These are phyloP conservation scores for Aureobasidium sp. DNA, from an alignment of 2,329 filamentous ascomycete genomes.

Conservation along the genomic window DNA sequence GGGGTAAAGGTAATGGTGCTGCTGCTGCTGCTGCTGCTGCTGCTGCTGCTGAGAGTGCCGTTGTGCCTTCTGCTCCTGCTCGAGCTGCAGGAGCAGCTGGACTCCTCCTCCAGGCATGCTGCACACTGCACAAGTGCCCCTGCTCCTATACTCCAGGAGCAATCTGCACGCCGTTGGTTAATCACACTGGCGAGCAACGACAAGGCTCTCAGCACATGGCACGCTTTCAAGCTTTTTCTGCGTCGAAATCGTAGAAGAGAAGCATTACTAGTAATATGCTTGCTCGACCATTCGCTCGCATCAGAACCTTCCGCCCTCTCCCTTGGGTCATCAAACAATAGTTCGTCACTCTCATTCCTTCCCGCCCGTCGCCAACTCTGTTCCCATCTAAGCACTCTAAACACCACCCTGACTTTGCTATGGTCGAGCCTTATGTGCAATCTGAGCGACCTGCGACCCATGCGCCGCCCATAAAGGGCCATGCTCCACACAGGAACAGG, in stretches of 20 bases:
- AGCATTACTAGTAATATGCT: neutral
- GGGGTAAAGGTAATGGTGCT: neutral
- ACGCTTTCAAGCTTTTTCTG: neutral
- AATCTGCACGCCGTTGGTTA: neutral
- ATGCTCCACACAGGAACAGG: slow-evolving; percentile 6
- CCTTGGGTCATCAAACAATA: slow-evolving; percentile 1
- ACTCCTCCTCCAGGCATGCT: slow-evolving; percentile 10
- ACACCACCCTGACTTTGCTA: slow-evolving; percentile 1
- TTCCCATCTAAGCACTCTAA: neutral
- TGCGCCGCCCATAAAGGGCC: neutral
- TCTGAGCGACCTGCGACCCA: neutral
- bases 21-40: no score
- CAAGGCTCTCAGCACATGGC: neutral
- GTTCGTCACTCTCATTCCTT: neutral
- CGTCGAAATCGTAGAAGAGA: neutral
- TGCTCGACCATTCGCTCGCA: neutral
- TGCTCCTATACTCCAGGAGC: neutral
- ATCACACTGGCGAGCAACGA: neutral
- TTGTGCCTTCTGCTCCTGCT: slow-evolving; percentile 1
- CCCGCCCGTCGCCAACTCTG: neutral
- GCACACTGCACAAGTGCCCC: neutral
- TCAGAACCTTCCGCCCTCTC: neutral
- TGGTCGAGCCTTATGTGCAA: slow-evolving; percentile 10
- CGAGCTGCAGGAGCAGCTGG: neutral
- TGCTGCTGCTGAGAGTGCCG: neutral